A percentile compares a stretch with the other conserved stretches of the same genome.
phyloP scores from a whole-genome alignment of 768 basidiomycete genomes.

The Mycena olivaceomarginata region DNA sequence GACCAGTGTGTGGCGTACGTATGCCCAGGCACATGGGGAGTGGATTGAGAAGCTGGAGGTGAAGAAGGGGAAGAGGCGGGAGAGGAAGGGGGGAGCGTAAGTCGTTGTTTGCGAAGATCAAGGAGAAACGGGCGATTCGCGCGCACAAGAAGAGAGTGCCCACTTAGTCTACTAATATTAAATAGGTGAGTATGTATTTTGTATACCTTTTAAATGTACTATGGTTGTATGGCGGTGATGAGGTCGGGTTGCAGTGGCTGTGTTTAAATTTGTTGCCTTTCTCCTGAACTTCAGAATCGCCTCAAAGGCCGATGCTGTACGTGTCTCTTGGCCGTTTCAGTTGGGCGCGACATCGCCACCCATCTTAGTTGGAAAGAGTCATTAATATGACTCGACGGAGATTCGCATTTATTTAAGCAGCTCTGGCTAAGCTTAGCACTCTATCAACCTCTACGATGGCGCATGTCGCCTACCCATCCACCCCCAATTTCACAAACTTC shows the following conservation, averaged over 20 bases:
- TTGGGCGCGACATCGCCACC: too few relatives aligned
- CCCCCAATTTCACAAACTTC: constrained; percentile 45
- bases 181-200: constrained; percentile 40
- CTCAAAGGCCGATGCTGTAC: too few relatives aligned
- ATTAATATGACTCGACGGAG: constrained; percentile 24
- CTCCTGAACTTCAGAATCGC: too few relatives aligned
- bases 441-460: constrained; percentile 31
- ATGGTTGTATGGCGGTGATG: constrained; percentile 17
- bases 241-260: too few relatives aligned
- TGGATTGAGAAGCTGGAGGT: constrained; percentile 51
- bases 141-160: constrained; percentile 33
- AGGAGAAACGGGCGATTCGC: constrained; percentile 36
- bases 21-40: constrained; percentile 56
- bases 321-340: not conserved
- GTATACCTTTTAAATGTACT: constrained; percentile 29
- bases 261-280: too few relatives aligned
- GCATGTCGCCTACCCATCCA: constrained; percentile 45
- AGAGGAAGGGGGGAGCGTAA: constrained; percentile 28
- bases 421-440: not conserved
- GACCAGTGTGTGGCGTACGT: constrained; percentile 53
- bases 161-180: constrained; percentile 27
- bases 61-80: constrained; percentile 33
- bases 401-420: not conserved
- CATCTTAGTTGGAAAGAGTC: not conserved
- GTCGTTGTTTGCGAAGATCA: constrained; percentile 42